These are phyloP conservation scores for Triticum urartu DNA, from an alignment of 176 grass and related monocot genomes.

Conservation along the genomic window DNA sequence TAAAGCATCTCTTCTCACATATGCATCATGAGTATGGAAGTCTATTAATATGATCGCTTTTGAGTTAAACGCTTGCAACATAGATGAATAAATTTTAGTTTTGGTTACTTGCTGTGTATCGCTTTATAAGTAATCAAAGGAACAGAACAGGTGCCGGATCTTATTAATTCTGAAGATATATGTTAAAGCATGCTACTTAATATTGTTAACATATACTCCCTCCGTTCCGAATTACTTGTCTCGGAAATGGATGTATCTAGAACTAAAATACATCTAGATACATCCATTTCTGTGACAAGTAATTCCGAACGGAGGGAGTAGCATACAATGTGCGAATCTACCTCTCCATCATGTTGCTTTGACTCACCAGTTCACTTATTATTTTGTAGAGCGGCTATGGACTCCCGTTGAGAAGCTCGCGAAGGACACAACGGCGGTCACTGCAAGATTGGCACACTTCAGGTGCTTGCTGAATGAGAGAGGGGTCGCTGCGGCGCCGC, in stretches of 20 bases:
- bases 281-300: too few relatives aligned
- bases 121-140: too few relatives aligned
- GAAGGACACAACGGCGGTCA: slow-evolving; percentile 38
- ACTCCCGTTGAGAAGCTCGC: slow-evolving; percentile 62
- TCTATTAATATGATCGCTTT: neutral
- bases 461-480: slow-evolving; percentile 84
- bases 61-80: neutral
- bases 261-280: too few relatives aligned
- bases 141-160: too few relatives aligned
- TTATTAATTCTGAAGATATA: too few relatives aligned
- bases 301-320: neutral
- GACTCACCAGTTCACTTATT: slow-evolving; percentile 6
- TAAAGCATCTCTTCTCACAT: neutral
- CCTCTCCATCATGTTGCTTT: neutral
- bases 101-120: neutral
- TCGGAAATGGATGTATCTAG: too few relatives aligned
- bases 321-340: neutral
- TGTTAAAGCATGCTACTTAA: neutral
- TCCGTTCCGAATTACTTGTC: too few relatives aligned
- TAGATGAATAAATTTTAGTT: neutral
- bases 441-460: slow-evolving; percentile 65
- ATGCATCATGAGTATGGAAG: neutral
- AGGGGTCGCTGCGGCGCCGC: slow-evolving; percentile 74
- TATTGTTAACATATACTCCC: neutral
- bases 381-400: slow-evolving; percentile 72